Conservation (phyloP, 805 yeast genomes). For the Blastobotrys robertii region DNA sequence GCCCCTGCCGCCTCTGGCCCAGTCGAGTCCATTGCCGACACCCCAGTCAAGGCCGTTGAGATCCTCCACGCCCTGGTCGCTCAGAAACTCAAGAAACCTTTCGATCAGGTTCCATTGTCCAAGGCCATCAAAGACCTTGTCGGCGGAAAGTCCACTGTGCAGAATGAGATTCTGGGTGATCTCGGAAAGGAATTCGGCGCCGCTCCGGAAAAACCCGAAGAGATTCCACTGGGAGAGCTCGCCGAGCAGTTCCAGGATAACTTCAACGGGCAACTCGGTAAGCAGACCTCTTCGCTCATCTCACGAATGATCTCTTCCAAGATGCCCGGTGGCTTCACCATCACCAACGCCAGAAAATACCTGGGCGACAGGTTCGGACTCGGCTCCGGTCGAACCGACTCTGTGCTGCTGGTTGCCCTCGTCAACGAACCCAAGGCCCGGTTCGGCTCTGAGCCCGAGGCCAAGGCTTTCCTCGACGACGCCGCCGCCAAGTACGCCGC, state of each 20-base stretch:
- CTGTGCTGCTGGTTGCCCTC: slow-evolving; percentile 72
- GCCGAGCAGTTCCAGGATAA: slow-evolving; percentile 93
- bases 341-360: slow-evolving; percentile 85
- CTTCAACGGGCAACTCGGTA: slow-evolving; percentile 83
- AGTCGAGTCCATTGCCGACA: slow-evolving; percentile 77
- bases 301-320: slow-evolving; percentile 90
- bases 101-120: slow-evolving; percentile 75
- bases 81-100: slow-evolving; percentile 85
- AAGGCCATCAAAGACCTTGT: slow-evolving; percentile 96
- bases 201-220: slow-evolving; percentile 99
- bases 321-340: slow-evolving; percentile 99
- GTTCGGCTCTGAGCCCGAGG: slow-evolving; percentile 78
- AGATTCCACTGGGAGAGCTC: slow-evolving; percentile 88
- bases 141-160: slow-evolving; percentile 97
- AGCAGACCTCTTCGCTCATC: slow-evolving; percentile 80
- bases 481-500: slow-evolving; percentile 80
- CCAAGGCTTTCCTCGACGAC: slow-evolving; percentile 78
- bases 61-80: slow-evolving; percentile 86
- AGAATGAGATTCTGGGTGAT: slow-evolving; percentile 97
- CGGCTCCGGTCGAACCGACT: slow-evolving; percentile 89
- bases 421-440: slow-evolving; percentile 88
- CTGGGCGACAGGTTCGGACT: slow-evolving; percentile 89
- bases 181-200: slow-evolving; percentile 96
- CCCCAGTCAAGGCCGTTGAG: slow-evolving; percentile 76
- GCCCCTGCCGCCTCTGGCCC: slow-evolving; percentile 71